Base-by-base conservation (phyloP, 306 rosid genomes). In the Mucuna pruriens region DNA sequence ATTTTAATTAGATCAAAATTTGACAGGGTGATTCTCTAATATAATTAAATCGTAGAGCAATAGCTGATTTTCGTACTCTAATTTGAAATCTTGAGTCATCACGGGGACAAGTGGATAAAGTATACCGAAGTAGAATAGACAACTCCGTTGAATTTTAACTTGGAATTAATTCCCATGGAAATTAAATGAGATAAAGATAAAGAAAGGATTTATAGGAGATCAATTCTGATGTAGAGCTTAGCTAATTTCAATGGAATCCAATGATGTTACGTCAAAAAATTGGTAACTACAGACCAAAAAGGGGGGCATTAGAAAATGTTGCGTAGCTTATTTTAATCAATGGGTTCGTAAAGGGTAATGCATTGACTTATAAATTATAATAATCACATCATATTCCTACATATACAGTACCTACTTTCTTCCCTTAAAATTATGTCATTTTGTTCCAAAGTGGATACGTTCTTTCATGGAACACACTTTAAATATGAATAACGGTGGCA, bases 201-300 rank as follows among this genome's bases (percentile, higher is more conserved):
- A 3, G 65, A 58, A 33, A 34, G 40, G 68, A 62, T 31, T 34
- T n/a, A 34, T 34, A 31, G 13, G 71, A 64, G 26, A 34, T 64
- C 2, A 63, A 44, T 6, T 63, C 69, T 31, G 8, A 58, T 12
- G 38, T 57, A 57, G 20, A 67, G 52, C 34, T 40, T 39, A 66
- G 49, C 26, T 64, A 36, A 39, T n/a, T n/a, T n/a, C 19, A 19
- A 42, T 29, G 55, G 55, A 68, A 22, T 42, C 36, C 36, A 11
- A 22, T 42, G 6, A 20, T 68, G 74, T 68, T 42, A 44, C 55
- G 74, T 42, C 74, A 22, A 68, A 68, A 20, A 68, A 20, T 33
- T 68, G 74, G 74, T 40, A 67, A 36, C 71, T 20, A 38, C 19
- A 13, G 34, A 19, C 26, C 11, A 7, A 61, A 26, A 15, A 3